phyloP scores from a whole-genome alignment of 345 rosid genomes.

The Populus alba region DNA sequence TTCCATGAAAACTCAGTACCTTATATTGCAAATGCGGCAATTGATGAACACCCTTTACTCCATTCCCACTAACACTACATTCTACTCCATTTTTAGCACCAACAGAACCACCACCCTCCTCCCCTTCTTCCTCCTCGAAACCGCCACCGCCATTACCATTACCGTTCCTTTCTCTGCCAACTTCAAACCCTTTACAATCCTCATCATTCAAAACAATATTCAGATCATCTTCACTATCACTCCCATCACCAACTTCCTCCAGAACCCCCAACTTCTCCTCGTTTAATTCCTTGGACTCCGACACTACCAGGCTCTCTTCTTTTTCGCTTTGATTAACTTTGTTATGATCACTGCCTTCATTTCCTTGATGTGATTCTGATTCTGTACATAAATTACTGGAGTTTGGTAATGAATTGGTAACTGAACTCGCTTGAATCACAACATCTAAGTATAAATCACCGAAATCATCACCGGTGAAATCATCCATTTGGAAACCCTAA shows the following conservation, averaged over 20 bases:
- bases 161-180: neutral
- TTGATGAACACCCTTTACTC: slow-evolving; percentile 5
- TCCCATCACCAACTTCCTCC: slow-evolving; percentile 26
- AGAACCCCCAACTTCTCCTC: slow-evolving; percentile 15
- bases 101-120: neutral
- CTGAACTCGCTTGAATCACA: slow-evolving; percentile 35
- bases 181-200: slow-evolving; percentile 29
- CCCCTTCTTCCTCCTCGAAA: slow-evolving; percentile 8
- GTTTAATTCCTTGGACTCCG: slow-evolving; percentile 1
- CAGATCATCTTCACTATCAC: slow-evolving; percentile 67
- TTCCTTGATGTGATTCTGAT: slow-evolving; percentile 13
- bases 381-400: slow-evolving; percentile 9
- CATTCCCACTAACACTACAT: slow-evolving; percentile 8
- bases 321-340: neutral
- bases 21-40: slow-evolving; percentile 18
- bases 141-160: slow-evolving; percentile 7
- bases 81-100: neutral
- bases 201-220: slow-evolving; percentile 65
- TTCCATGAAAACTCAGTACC: slow-evolving; percentile 24
- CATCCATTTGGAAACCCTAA: slow-evolving; percentile 13
- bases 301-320: neutral
- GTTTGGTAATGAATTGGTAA: slow-evolving; percentile 15
- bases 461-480: slow-evolving; percentile 53
- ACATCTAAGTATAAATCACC: slow-evolving; percentile 59
- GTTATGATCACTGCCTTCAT: neutral